These are phyloP conservation scores for Chlamydomonas reinhardtii DNA, from an alignment of 163 green algal species.

Conservation along the genomic window DNA sequence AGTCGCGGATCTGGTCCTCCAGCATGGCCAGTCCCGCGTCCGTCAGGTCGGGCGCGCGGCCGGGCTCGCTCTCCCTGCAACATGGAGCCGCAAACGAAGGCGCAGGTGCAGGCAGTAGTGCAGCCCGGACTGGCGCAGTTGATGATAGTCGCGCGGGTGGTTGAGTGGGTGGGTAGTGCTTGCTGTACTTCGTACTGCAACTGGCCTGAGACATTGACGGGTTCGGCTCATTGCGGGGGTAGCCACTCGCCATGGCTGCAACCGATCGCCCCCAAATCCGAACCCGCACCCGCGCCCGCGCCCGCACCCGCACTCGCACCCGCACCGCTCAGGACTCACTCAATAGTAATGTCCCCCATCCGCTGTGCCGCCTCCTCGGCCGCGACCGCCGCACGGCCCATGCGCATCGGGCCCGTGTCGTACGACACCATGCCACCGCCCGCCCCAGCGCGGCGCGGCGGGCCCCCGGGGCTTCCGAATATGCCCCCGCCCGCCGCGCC, in stretches of 20 bases:
- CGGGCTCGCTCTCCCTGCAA: neutral
- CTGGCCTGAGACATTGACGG: no score
- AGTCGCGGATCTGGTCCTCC: slow-evolving; percentile 69
- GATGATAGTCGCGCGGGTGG: no score
- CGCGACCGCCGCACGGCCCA: slow-evolving; percentile 16
- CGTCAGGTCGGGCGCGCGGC: slow-evolving; percentile 16
- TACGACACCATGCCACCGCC: neutral
- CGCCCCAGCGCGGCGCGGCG: neutral
- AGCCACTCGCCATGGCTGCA: no score
- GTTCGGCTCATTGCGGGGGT: no score
- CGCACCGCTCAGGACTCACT: no score
- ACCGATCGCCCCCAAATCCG: no score
- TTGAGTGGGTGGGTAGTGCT: no score
- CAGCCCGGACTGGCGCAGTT: no score
- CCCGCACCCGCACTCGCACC: no score
- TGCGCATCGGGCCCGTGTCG: slow-evolving; percentile 3
- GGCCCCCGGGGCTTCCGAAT: neutral
- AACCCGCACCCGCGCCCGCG: no score
- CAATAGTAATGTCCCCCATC: neutral
- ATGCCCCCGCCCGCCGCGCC: slow-evolving; percentile 8
- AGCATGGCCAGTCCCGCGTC: slow-evolving; percentile 56
- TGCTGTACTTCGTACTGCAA: no score
- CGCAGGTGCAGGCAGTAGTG: no score
- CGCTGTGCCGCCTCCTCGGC: neutral
- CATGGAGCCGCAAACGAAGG: neutral